Evolutionary conservation across 164 flowering plant species (phyloP), one percentile per base, ranked within the genome.

Genomic region (Magnolia changhungtana): DNA sequence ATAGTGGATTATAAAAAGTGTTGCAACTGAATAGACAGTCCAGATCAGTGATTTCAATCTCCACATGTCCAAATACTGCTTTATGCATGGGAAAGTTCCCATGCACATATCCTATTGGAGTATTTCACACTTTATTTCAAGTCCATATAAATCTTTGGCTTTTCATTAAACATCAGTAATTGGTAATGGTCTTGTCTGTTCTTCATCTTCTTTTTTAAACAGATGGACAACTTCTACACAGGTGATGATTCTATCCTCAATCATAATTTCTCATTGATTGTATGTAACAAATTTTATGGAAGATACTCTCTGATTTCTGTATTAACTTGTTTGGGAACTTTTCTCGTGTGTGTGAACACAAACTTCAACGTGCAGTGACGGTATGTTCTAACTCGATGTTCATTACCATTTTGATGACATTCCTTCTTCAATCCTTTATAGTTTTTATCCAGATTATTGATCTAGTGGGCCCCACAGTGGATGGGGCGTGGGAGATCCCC

Each of bases 211-310:
- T 68, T 70, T 51, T 77, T 51, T 58, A 69, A 9, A 71, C 93
- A 96, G 99, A 96, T 96, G 99, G 99, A 96, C 82, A 96, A 96
- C 84, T 96, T 96, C 84, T 96, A 96, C 80, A 96, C 98, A 78
- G 99, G 98, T 85, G 86, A 87, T 78, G 49, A 75, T 63, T 78
- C 13, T 24, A 67, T 2, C 64, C 8, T 66, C 16, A 16, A 55
- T 9, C 59, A 9, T 16, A 9, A 4, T 16, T 50, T 29, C 50
- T 67, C 24, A 13, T 27, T 58, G 71, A 63, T 55, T 55, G 11
- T 55, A 16, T 55, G 16, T 10, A 9, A 10, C 59, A 55, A 55
- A 31, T 31, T 31, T 55, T 55, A 55, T 55, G 11, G 59, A 55
- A 55, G 59, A 10, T 55, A 9, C 8, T 55, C 59, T 55, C 59